phyloP scores from a whole-genome alignment of 768 basidiomycete species.

The Trametes coccinea region DNA sequence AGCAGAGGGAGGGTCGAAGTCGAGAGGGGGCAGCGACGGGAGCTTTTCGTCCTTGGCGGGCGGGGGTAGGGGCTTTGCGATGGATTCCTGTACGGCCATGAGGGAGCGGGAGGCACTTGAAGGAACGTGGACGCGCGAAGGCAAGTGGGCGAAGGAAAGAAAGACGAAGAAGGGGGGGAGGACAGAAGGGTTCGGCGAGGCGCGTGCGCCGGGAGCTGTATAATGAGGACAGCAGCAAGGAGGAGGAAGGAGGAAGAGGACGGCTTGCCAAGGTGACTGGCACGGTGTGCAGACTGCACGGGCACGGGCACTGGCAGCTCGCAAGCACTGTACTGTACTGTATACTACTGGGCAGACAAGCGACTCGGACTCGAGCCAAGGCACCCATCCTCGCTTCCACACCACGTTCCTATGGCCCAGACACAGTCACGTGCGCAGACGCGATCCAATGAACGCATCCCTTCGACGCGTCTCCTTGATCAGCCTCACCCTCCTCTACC shows the following conservation, averaged over 20 bases:
- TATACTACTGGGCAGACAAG: not conserved
- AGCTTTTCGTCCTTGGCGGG: slow-evolving; percentile 33
- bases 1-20: slow-evolving; percentile 12
- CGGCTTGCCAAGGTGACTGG: too few species aligned
- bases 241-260: not conserved
- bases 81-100: slow-evolving; percentile 20
- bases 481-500: not conserved
- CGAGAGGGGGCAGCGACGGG: slow-evolving; percentile 31
- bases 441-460: slow-evolving; percentile 3
- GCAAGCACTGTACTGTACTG: not conserved
- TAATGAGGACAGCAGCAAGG: not conserved
- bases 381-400: not conserved
- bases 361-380: not conserved
- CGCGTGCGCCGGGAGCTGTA: too few species aligned
- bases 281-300: slow-evolving; percentile 5
- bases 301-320: slow-evolving; percentile 9
- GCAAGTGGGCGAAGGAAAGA: slow-evolving; percentile 9
- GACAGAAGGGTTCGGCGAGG: too few species aligned
- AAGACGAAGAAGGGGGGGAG: not conserved
- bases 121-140: slow-evolving; percentile 9
- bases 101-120: not conserved
- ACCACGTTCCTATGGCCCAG: slow-evolving; percentile 14
- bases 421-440: slow-evolving; percentile 6
- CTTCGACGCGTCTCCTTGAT: slow-evolving; percentile 6
- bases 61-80: slow-evolving; percentile 33